Conservation (phyloP, 139 green algal genomes). For the Desmodesmus armatus region DNA sequence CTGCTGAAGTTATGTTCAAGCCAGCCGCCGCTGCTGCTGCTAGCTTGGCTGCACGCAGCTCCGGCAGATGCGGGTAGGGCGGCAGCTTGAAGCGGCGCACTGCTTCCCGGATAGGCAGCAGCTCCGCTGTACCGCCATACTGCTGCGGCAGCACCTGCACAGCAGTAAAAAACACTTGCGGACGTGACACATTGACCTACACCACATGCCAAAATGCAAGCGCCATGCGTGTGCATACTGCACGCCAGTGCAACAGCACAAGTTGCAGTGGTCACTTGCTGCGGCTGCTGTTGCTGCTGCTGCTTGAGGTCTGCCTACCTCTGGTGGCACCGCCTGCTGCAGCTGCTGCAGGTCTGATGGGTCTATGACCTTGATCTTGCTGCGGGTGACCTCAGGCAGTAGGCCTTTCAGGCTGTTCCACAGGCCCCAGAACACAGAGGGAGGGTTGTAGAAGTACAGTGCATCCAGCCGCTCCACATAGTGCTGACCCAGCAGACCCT, state of each 20-base stretch:
- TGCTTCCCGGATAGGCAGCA: constrained; percentile 21
- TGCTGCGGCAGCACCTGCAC: constrained; percentile 30
- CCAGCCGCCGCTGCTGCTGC: not conserved
- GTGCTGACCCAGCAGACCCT: constrained; percentile 33
- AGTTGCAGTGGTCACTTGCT: not conserved
- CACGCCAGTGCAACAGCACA: not conserved
- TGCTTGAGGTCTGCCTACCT: not conserved
- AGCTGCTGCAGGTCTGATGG: constrained; percentile 17
- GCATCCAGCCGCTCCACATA: constrained; percentile 26
- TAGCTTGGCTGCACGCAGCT: not conserved
- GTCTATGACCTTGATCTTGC: constrained; percentile 40
- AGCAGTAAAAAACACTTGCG: too few species aligned
- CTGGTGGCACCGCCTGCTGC: not conserved
- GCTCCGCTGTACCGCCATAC: constrained; percentile 40
- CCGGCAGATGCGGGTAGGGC: constrained; percentile 25
- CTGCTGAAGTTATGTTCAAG: not conserved
- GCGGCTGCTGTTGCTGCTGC: too few species aligned
- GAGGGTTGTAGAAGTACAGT: constrained; percentile 43
- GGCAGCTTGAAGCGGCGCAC: constrained; percentile 30
- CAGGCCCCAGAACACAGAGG: constrained; percentile 39
- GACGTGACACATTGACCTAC: not conserved
- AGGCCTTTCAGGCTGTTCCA: constrained; percentile 43
- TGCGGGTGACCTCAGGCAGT: constrained; percentile 38
- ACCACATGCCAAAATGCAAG: not conserved
- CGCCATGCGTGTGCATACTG: too few species aligned